Evolutionary conservation across 2,329 filamentous ascomycete species (phyloP).

Genomic region (Boeremia exigua): DNA sequence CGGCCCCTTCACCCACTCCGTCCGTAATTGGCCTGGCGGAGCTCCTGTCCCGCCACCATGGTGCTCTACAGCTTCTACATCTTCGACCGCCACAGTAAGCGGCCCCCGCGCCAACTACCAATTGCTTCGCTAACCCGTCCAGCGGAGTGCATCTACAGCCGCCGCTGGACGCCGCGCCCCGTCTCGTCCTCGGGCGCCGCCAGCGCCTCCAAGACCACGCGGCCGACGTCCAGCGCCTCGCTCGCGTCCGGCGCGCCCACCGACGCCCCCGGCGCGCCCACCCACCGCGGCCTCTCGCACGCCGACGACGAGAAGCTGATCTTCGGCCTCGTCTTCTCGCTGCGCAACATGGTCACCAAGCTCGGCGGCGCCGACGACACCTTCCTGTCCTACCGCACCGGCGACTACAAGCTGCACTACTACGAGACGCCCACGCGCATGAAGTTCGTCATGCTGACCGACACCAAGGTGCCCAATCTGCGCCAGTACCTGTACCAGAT

Average conservation of each 20-base stretch:
- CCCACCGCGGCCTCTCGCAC: conserved; percentile 53
- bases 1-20: conserved; percentile 7
- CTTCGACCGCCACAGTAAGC: conserved; percentile 94
- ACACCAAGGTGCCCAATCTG: conserved; percentile 87
- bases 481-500: conserved; percentile 95
- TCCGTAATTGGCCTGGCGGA: not conserved
- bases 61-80: conserved; percentile 98
- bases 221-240: conserved; percentile 58
- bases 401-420: conserved; percentile 97
- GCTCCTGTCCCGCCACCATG: conserved; percentile 60
- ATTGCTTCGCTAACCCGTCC: not conserved
- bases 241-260: conserved; percentile 37
- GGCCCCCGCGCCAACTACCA: not conserved
- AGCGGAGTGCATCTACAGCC: conserved; percentile 98
- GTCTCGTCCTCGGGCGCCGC: conserved; percentile 41
- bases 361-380: conserved; percentile 89
- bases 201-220: conserved; percentile 51
- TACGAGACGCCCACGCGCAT: conserved; percentile 97
- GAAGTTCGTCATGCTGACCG: conserved; percentile 96
- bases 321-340: conserved; percentile 94
- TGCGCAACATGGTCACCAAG: conserved; percentile 96
- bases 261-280: conserved; percentile 39
- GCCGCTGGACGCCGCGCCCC: conserved; percentile 73
- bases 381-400: conserved; percentile 92
- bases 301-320: conserved; percentile 94